Evolutionary conservation across 495 filamentous ascomycete genomes (phyloP), one percentile per base, ranked within the genome.

Genomic region (Podospora appendiculata): DNA sequence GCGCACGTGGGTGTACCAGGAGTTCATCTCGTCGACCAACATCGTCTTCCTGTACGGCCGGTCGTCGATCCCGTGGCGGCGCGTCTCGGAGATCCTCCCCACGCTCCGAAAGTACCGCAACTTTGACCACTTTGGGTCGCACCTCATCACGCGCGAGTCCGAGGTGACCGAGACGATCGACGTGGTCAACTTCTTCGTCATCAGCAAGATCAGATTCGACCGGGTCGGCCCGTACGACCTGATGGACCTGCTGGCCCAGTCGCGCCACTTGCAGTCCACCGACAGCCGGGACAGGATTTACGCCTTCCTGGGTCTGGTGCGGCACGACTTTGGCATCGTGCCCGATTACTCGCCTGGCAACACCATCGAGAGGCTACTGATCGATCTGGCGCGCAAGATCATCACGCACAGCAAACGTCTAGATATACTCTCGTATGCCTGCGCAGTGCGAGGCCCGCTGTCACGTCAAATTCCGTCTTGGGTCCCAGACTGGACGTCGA

Each of bases 1-100:
- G 18, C 44, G 51, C 34, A 42, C 51, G 9, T 53, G 51, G 51
- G 51, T 53, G 32, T 53, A 53, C 42, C 51, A 53, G 34, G 51
- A 53, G 36, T 53, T 53, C 10, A 47, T 53, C 45, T 53, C 45
- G 19, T 53, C 51, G 8, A 6, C 43, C 8, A 18, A 48, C 13
- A 41, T 43, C 19, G 19, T 35, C 17, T 45, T 53, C 14, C 17
- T 52, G 33, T 45, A 46, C 35, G 50, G 50, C 8, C 13, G 32
- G 16, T 14, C 50, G 10, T 45, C 50, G 33, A 18, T 52, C 7
- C 16, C 50, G n/a, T 52, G 50, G 50, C n/a, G 13, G 8, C n/a
- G 35, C 11, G 12, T 52, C 7, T 46, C 50, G 14, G 50, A 52
- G 42, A 32, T 52, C 6, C 50, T 52, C 3, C 50, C 50, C 10